Evolutionary conservation across 2,329 filamentous ascomycete genomes (phyloP).

Genomic region (Phyllosticta paracitricarpa): DNA sequence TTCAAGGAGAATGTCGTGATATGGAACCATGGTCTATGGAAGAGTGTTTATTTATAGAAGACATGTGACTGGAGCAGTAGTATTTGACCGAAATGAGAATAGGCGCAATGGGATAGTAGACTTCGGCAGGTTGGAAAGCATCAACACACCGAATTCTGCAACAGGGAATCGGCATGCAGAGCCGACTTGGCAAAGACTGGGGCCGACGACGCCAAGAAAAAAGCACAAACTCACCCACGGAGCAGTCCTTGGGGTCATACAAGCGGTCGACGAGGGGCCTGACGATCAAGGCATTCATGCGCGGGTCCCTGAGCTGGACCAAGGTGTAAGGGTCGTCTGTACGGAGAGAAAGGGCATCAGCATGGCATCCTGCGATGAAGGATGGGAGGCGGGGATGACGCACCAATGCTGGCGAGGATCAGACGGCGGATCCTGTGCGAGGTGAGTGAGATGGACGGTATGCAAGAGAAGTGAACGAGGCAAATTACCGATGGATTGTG

Average conservation of each 20-base stretch:
- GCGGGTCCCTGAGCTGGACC: slow-evolving; percentile 68
- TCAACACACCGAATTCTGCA: not conserved
- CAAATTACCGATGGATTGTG: slow-evolving; percentile 55
- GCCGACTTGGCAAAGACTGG: not conserved
- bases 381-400: slow-evolving; percentile 5
- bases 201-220: not conserved
- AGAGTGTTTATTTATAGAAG: not conserved
- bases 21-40: not conserved
- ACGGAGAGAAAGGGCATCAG: not conserved
- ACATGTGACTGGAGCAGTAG: not conserved
- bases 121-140: not conserved
- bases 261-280: slow-evolving; percentile 75
- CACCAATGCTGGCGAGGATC: slow-evolving; percentile 38
- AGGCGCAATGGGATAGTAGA: not conserved
- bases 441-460: not conserved
- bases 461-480: not conserved
- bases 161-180: not conserved
- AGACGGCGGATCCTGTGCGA: slow-evolving; percentile 32
- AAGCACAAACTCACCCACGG: slow-evolving; percentile 47
- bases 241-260: slow-evolving; percentile 70
- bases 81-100: not conserved
- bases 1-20: not conserved
- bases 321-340: slow-evolving; percentile 56
- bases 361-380: not conserved
- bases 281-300: slow-evolving; percentile 72